phyloP scores from a whole-genome alignment of 768 basidiomycete species.

The Gloeopeniophorella convolvens region DNA sequence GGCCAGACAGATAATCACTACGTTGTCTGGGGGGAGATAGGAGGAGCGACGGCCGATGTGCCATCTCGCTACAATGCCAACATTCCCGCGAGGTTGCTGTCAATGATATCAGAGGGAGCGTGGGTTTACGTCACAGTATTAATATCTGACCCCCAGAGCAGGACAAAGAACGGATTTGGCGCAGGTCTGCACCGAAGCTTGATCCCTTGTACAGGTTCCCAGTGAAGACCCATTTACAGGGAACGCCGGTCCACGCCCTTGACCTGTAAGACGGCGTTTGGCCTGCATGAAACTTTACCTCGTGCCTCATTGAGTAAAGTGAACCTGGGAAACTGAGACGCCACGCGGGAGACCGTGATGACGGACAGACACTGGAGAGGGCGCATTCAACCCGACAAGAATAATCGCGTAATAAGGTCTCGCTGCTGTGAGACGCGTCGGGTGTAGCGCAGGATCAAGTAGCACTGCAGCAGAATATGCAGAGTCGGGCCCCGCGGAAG shows the following conservation, averaged over 20 bases:
- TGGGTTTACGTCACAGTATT: slow-evolving; percentile 18
- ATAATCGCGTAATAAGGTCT: too few species aligned
- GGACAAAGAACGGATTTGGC: slow-evolving; percentile 19
- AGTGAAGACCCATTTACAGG: slow-evolving; percentile 4
- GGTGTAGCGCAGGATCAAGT: too few species aligned
- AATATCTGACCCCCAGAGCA: slow-evolving; percentile 12
- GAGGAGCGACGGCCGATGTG: slow-evolving; percentile 6
- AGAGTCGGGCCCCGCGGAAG: too few species aligned
- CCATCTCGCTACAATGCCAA: slow-evolving; percentile 11
- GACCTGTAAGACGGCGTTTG: slow-evolving; percentile 19
- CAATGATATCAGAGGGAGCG: slow-evolving; percentile 15
- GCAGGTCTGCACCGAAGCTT: slow-evolving; percentile 18
- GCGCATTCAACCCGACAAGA: too few species aligned
- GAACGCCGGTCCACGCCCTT: slow-evolving; percentile 15
- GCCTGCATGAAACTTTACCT: slow-evolving; percentile 14
- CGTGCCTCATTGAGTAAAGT: slow-evolving; percentile 15
- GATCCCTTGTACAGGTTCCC: slow-evolving; percentile 17
- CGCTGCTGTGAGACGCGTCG: too few species aligned
- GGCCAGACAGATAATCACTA: background rate
- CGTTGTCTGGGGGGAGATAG: slow-evolving; percentile 13
- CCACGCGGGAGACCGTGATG: too few species aligned
- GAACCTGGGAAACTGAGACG: slow-evolving; percentile 16
- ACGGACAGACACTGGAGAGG: too few species aligned
- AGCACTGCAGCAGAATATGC: too few species aligned
- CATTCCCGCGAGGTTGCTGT: slow-evolving; percentile 9